A percentile compares a stretch with the other conserved stretches of the same genome.
Conservation (phyloP, 192 early-diverging fungal genomes). For the Rhizophagus clarus region DNA sequence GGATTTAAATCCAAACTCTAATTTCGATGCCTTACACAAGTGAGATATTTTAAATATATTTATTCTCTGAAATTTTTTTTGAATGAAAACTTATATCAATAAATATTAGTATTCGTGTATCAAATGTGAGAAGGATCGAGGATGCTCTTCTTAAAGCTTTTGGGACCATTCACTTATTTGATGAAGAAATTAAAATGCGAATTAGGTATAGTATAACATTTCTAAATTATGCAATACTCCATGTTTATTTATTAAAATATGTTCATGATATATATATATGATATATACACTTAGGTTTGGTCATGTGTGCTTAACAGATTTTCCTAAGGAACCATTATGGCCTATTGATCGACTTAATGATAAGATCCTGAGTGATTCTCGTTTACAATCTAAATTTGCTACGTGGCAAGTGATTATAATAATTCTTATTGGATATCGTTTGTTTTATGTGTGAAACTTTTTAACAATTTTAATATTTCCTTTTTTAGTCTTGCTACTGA, state of each 20-base stretch:
- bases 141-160: conserved; percentile 31
- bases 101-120: conserved; percentile 8
- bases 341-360: conserved; percentile 28
- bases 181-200: conserved; percentile 43
- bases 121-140: conserved; percentile 24
- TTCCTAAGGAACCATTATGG: conserved; percentile 33
- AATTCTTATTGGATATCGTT: neutral
- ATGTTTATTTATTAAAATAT: neutral
- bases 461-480: neutral
- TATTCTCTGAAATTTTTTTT: neutral
- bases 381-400: conserved; percentile 37
- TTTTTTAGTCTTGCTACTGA: conserved; percentile 34
- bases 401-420: conserved; percentile 33
- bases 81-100: neutral
- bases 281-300: conserved; percentile 37
- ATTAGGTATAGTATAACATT: conserved; percentile 19
- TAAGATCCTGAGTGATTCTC: conserved; percentile 33
- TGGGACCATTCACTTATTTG: conserved; percentile 38
- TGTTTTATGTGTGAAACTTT: neutral
- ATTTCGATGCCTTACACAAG: conserved; percentile 1
- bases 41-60: neutral
- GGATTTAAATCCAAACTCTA: neutral
- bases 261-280: neutral
- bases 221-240: too few species aligned
- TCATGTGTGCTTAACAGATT: conserved; percentile 42